Evolutionary conservation across 2,329 filamentous ascomycete genomes (phyloP).

Genomic region (Fusarium stilboides): DNA sequence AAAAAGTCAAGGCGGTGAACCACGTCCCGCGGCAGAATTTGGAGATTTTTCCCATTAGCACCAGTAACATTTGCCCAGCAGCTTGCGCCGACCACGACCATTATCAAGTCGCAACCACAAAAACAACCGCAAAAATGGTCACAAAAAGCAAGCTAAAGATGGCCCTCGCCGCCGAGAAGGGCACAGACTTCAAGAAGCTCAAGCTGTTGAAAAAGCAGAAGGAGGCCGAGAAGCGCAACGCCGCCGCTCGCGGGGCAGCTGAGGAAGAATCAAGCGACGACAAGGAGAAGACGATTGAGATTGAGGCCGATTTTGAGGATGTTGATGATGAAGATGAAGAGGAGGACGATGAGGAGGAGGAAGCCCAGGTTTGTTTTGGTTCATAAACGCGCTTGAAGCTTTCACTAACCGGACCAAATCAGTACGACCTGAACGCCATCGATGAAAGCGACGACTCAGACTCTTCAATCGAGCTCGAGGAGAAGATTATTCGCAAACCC

Average conservation of each 20-base stretch:
- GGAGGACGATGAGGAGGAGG: slow-evolving; percentile 56
- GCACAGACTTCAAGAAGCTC: slow-evolving; percentile 66
- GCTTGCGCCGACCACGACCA: slow-evolving; percentile 34
- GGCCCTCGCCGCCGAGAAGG: slow-evolving; percentile 70
- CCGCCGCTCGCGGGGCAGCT: slow-evolving; percentile 42
- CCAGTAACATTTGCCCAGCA: slow-evolving; percentile 36
- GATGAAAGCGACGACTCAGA: slow-evolving; percentile 76
- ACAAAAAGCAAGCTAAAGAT: slow-evolving; percentile 67
- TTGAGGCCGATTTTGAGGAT: slow-evolving; percentile 54
- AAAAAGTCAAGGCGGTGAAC: slow-evolving; percentile 50
- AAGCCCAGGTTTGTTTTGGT: slow-evolving; percentile 47
- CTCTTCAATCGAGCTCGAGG: slow-evolving; percentile 83
- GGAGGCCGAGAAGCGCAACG: slow-evolving; percentile 59
- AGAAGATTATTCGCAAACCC: slow-evolving; percentile 71
- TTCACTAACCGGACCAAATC: slow-evolving; percentile 6
- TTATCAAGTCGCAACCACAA: slow-evolving; percentile 27
- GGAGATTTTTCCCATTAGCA: slow-evolving; percentile 51
- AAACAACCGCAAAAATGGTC: slow-evolving; percentile 54
- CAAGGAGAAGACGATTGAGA: slow-evolving; percentile 54
- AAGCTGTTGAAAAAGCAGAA: slow-evolving; percentile 66
- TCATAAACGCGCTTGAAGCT: slow-evolving; percentile 2
- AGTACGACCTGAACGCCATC: slow-evolving; percentile 70
- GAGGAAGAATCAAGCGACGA: slow-evolving; percentile 54
- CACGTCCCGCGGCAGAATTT: slow-evolving; percentile 50
- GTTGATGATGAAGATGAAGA: slow-evolving; percentile 58